Percentiles rank a stretch among this genome's conserved stretches.
Evolutionary conservation across 306 rosid species (phyloP).

Genomic region (Myrica gale): DNA sequence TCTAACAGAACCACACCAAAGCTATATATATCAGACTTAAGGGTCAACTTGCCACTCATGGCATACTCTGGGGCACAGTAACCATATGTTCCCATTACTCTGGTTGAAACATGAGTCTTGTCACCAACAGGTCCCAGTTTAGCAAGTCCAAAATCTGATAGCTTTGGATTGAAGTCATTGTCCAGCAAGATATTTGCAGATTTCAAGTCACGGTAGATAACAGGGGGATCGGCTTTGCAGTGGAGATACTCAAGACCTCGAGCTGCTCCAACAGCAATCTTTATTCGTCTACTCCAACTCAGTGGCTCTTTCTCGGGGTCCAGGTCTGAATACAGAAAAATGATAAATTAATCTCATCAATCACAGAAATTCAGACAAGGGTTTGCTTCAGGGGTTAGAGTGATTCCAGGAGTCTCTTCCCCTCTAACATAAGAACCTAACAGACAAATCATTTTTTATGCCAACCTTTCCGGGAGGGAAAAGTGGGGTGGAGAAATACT

Average conservation of each 20-base stretch:
- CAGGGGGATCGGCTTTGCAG: constrained; percentile 89
- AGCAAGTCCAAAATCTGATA: constrained; percentile 96
- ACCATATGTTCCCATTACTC: constrained; percentile 97
- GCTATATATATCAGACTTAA: constrained; percentile 94
- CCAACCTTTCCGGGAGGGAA: not conserved
- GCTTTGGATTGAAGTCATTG: constrained; percentile 71
- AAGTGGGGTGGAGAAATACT: not conserved
- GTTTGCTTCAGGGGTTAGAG: not conserved
- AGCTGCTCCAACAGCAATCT: constrained; percentile 87
- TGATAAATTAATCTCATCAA: constrained; percentile 11
- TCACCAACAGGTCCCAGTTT: constrained; percentile 98
- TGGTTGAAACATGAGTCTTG: constrained; percentile 90
- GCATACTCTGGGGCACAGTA: constrained; percentile 99
- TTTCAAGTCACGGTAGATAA: constrained; percentile 91
- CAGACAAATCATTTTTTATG: not conserved
- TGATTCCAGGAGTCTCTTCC: not conserved
- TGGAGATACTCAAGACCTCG: constrained; percentile 94
- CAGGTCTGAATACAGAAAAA: constrained; percentile 45
- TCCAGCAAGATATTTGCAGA: constrained; percentile 90
- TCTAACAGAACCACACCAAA: constrained; percentile 96
- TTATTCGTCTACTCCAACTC: constrained; percentile 78
- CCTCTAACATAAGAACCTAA: not conserved
- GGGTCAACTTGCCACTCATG: constrained; percentile 94
- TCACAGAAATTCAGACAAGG: not conserved
- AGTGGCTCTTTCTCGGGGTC: constrained; percentile 52